Conservation (phyloP, 2,329 filamentous ascomycete species). For the Penicillium psychrosexuale region DNA sequence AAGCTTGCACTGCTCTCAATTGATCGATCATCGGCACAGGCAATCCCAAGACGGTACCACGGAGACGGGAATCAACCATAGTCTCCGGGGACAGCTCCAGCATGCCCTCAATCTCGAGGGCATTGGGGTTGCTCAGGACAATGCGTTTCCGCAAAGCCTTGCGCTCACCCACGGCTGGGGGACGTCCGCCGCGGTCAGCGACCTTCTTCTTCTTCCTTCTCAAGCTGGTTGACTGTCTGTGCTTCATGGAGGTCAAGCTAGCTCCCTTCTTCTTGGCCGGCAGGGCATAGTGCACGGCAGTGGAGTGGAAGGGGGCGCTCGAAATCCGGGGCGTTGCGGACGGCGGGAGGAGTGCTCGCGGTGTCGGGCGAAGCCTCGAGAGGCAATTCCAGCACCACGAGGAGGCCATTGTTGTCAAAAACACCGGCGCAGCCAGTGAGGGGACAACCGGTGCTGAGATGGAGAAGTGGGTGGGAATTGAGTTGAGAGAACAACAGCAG, state of each 20-base stretch:
- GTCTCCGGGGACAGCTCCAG: conserved; percentile 57
- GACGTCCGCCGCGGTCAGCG: conserved; percentile 49
- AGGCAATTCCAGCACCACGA: conserved; percentile 60
- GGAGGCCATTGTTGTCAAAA: conserved; percentile 51
- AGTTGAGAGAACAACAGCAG: conserved; percentile 9
- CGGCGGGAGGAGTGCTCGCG: conserved; percentile 39
- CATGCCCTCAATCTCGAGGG: conserved; percentile 70
- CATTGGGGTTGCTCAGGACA: conserved; percentile 90
- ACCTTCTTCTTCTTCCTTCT: conserved; percentile 46
- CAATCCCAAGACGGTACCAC: conserved; percentile 67
- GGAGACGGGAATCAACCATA: conserved; percentile 53
- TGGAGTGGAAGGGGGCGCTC: conserved; percentile 45
- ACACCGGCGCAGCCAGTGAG: conserved; percentile 35
- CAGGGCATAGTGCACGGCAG: conserved; percentile 37
- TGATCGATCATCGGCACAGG: conserved; percentile 70
- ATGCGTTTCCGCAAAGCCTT: conserved; percentile 86
- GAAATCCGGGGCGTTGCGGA: conserved; percentile 46
- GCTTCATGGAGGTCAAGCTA: conserved; percentile 31
- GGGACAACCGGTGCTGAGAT: conserved; percentile 25
- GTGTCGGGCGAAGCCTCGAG: conserved; percentile 46
- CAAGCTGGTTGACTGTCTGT: conserved; percentile 40
- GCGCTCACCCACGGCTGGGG: conserved; percentile 72
- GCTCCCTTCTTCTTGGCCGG: conserved; percentile 51
- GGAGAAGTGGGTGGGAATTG: conserved; percentile 17
- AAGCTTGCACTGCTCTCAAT: conserved; percentile 79